Percentiles rank a stretch among this genome's conserved stretches.
Conservation (phyloP, 2,329 filamentous ascomycete species). For the Pyrenophora tritici-repentis region DNA sequence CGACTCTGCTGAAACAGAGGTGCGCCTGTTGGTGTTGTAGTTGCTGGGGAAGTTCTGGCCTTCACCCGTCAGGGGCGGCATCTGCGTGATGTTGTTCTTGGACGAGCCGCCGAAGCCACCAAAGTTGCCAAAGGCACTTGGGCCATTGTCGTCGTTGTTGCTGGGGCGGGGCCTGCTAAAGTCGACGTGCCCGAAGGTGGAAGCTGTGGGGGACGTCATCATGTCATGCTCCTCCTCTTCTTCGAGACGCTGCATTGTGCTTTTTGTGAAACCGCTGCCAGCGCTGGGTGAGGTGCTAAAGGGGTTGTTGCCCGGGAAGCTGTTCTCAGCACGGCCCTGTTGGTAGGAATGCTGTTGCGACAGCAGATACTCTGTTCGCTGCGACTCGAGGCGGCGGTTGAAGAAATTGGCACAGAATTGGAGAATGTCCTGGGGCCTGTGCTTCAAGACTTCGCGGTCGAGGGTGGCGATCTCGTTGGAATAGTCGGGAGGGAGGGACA, state of each 20-base stretch:
- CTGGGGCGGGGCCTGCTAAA: constrained; percentile 45
- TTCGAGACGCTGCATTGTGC: constrained; percentile 65
- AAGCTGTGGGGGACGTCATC: constrained; percentile 72
- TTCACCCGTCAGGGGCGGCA: constrained; percentile 54
- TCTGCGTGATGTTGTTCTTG: constrained; percentile 46
- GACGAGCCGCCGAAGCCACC: constrained; percentile 40
- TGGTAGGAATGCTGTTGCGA: constrained; percentile 54
- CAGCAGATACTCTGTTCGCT: constrained; percentile 63
- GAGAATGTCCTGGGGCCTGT: constrained; percentile 66
- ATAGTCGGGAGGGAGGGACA: constrained; percentile 50
- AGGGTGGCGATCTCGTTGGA: constrained; percentile 67
- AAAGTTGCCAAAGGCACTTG: constrained; percentile 48
- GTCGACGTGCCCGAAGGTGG: constrained; percentile 51
- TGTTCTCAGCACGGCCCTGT: constrained; percentile 63
- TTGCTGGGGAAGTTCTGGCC: constrained; percentile 81
- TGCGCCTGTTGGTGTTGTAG: constrained; percentile 91
- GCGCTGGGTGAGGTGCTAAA: constrained; percentile 61
- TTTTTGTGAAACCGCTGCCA: constrained; percentile 50
- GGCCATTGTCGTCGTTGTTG: constrained; percentile 47
- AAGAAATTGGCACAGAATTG: constrained; percentile 75
- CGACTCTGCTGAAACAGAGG: constrained; percentile 95
- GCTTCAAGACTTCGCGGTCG: constrained; percentile 63
- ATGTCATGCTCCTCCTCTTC: constrained; percentile 84
- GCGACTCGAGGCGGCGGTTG: constrained; percentile 66
- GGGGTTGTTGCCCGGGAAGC: constrained; percentile 79